Conservation (phyloP, 768 basidiomycete genomes). For the Boletellus sp. region DNA sequence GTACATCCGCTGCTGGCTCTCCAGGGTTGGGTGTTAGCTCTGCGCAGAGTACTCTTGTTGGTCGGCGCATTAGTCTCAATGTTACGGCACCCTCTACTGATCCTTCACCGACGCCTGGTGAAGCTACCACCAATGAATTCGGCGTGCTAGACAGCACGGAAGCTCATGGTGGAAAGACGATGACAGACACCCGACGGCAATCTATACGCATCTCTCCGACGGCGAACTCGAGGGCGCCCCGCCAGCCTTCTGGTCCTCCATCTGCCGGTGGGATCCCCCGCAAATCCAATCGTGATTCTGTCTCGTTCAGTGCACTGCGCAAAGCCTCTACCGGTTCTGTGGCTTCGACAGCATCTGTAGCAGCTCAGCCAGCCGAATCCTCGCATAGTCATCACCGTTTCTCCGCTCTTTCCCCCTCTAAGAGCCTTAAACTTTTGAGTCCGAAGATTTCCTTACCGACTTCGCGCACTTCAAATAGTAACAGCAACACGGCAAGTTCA, state of each 20-base stretch:
- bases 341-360: conserved; percentile 58
- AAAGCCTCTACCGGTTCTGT: conserved; percentile 83
- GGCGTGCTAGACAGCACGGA: conserved; percentile 72
- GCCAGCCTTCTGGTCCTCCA: conserved; percentile 52
- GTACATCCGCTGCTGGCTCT: conserved; percentile 70
- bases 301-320: conserved; percentile 72
- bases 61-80: conserved; percentile 65
- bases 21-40: conserved; percentile 64
- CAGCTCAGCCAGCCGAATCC: conserved; percentile 39
- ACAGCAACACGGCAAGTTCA: conserved; percentile 34
- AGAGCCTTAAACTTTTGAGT: conserved; percentile 73
- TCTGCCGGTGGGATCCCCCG: conserved; percentile 50
- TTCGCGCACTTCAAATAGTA: conserved; percentile 48
- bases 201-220: conserved; percentile 68
- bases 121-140: conserved; percentile 64
- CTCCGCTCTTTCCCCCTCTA: conserved; percentile 82
- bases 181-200: conserved; percentile 41
- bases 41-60: conserved; percentile 44
- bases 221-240: conserved; percentile 56
- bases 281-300: conserved; percentile 73
- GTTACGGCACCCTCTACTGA: conserved; percentile 57
- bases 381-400: conserved; percentile 58
- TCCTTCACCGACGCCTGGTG: conserved; percentile 53
- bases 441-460: conserved; percentile 70
- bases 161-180: conserved; percentile 39